These are phyloP conservation scores for Sugiyamaella neomexicana DNA, from an alignment of 1,139 yeast species.

Conservation along the genomic window DNA sequence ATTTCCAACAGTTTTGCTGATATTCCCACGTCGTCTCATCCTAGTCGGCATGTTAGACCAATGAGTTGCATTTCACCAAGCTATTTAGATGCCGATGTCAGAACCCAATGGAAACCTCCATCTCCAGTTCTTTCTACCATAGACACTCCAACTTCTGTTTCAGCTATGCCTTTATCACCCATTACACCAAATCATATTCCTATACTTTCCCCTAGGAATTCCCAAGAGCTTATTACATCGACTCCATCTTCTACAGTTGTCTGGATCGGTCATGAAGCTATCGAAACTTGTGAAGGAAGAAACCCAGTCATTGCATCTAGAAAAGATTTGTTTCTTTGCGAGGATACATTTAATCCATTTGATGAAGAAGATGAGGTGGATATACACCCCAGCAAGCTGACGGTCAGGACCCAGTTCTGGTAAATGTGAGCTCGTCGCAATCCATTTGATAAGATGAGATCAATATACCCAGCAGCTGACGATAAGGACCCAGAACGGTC, in stretches of 20 bases:
- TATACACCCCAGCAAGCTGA: not conserved
- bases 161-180: not conserved
- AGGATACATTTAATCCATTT: conserved; percentile 12
- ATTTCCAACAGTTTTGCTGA: too few species aligned
- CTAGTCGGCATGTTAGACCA: not conserved
- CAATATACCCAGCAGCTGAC: too few species aligned
- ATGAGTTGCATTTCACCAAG: not conserved
- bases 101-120: not conserved
- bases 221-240: not conserved
- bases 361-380: conserved; percentile 13
- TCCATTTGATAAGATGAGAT: too few species aligned
- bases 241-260: conserved; percentile 1
- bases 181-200: not conserved
- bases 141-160: not conserved
- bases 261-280: conserved; percentile 15
- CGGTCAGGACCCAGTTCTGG: conserved; percentile 12
- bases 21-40: too few species aligned
- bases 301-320: not conserved
- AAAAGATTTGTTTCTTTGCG: not conserved
- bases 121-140: not conserved
- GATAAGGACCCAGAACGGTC: too few species aligned
- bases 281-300: conserved; percentile 1
- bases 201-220: not conserved
- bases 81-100: not conserved
- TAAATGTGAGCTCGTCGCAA: not conserved